These are phyloP conservation scores for Angomonas deanei DNA, from an alignment of 208 protist species.

Conservation along the genomic window DNA sequence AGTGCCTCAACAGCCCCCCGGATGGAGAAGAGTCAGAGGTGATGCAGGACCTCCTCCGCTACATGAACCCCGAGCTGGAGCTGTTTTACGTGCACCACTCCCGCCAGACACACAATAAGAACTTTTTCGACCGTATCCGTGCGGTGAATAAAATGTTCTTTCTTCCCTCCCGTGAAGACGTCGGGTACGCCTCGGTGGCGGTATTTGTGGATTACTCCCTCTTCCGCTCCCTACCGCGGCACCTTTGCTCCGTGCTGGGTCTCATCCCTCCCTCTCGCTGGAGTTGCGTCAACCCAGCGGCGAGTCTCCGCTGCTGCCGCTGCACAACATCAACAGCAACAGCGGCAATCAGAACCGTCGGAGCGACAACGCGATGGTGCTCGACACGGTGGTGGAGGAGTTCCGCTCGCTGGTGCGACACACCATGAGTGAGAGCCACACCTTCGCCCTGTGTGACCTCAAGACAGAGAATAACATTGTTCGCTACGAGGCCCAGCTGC, in stretches of 20 bases:
- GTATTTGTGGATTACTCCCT: slow-evolving; percentile 5
- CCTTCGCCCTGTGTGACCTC: neutral
- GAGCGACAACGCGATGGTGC: neutral
- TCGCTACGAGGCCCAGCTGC: slow-evolving; percentile 1
- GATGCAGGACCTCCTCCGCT: neutral
- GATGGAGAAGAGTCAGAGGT: neutral
- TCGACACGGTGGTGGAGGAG: neutral
- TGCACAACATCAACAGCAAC: neutral
- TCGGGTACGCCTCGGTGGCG: neutral
- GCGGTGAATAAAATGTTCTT: neutral
- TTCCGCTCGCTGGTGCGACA: neutral
- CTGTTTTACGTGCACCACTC: neutral
- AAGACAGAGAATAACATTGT: neutral
- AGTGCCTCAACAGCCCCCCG: neutral
- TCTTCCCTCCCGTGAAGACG: neutral
- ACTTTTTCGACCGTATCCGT: neutral
- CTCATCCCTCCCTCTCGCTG: neutral
- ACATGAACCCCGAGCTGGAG: neutral
- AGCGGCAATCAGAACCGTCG: neutral
- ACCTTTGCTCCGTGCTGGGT: slow-evolving; percentile 1
- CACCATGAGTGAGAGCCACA: neutral
- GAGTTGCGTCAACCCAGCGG: neutral
- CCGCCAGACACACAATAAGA: neutral
- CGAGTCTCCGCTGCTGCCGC: neutral
- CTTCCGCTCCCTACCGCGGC: neutral